These are phyloP conservation scores for Sporothrix schenckii DNA, from an alignment of 2,329 filamentous ascomycete species.

Conservation along the genomic window DNA sequence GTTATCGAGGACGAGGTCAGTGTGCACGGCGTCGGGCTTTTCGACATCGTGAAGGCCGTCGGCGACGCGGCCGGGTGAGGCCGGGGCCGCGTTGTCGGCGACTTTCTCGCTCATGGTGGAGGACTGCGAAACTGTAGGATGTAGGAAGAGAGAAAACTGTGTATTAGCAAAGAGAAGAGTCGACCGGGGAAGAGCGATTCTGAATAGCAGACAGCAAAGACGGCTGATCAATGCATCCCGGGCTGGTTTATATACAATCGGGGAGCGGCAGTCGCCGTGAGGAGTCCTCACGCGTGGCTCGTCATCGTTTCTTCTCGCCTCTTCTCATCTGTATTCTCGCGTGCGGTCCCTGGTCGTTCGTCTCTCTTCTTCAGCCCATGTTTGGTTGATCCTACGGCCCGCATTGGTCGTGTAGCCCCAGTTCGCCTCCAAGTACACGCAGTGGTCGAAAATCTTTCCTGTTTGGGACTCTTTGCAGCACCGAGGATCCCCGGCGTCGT, in stretches of 20 bases:
- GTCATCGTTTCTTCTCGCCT: not conserved
- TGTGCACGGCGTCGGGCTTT: slow-evolving; percentile 55
- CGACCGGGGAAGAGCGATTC: not conserved
- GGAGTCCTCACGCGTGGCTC: not conserved
- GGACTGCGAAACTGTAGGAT: not conserved
- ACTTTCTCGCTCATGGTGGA: not conserved
- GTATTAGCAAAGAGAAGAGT: not conserved
- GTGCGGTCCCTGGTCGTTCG: not conserved
- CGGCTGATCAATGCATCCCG: slow-evolving; percentile 6
- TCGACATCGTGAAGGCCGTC: not conserved
- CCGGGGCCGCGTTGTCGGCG: not conserved
- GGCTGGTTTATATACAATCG: not conserved
- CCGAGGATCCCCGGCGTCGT: slow-evolving; percentile 14
- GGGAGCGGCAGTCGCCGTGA: not conserved
- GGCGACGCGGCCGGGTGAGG: not conserved
- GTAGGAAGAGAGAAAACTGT: not conserved
- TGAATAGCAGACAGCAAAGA: not conserved
- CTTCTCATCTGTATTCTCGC: too few species aligned
- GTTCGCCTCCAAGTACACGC: not conserved
- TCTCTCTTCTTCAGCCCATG: not conserved
- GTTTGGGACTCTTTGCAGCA: not conserved
- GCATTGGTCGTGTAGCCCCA: not conserved
- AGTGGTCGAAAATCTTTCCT: not conserved
- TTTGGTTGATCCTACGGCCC: too few species aligned
- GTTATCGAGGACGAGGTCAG: slow-evolving; percentile 50